Conservation (phyloP, 2,329 filamentous ascomycete species). For the Cytospora mali region DNA sequence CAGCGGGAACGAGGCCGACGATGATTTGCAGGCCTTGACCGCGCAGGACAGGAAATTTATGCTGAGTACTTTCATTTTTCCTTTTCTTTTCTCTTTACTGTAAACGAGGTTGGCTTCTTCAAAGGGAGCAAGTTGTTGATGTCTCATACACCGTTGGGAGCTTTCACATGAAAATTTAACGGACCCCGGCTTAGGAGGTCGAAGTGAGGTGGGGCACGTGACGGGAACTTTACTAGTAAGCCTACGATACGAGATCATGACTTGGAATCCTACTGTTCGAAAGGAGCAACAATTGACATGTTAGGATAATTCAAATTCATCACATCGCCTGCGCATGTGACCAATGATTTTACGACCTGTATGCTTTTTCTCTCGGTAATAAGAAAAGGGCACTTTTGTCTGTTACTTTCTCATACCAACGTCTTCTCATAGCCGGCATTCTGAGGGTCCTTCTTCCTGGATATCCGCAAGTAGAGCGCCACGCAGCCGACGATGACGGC, state of each 20-base stretch:
- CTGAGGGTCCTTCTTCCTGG: slow-evolving; percentile 39
- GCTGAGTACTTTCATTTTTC: slow-evolving; percentile 86
- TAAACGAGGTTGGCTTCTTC: neutral
- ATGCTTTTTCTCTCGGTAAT: neutral
- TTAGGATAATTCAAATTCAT: neutral
- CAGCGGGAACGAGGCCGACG: slow-evolving; percentile 79
- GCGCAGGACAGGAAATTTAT: slow-evolving; percentile 97
- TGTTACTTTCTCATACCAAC: slow-evolving; percentile 38
- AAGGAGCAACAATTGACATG: neutral
- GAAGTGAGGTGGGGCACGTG: slow-evolving; percentile 23
- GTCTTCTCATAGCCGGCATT: slow-evolving; percentile 48
- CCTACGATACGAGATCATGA: slow-evolving; percentile 2
- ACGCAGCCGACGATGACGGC: slow-evolving; percentile 51
- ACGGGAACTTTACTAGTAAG: slow-evolving; percentile 2
- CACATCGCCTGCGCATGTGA: slow-evolving; percentile 11
- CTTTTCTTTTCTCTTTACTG: slow-evolving; percentile 17
- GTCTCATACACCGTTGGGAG: neutral
- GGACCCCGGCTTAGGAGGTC: neutral
- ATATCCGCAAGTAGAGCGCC: slow-evolving; percentile 48
- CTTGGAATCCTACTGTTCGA: neutral
- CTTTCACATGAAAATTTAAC: slow-evolving; percentile 23
- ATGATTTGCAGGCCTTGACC: slow-evolving; percentile 89
- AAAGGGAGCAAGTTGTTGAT: neutral
- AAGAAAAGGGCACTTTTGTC: too few species aligned
- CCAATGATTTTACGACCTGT: neutral